Conservation (phyloP, 306 rosid species). For the Comarum palustre region DNA sequence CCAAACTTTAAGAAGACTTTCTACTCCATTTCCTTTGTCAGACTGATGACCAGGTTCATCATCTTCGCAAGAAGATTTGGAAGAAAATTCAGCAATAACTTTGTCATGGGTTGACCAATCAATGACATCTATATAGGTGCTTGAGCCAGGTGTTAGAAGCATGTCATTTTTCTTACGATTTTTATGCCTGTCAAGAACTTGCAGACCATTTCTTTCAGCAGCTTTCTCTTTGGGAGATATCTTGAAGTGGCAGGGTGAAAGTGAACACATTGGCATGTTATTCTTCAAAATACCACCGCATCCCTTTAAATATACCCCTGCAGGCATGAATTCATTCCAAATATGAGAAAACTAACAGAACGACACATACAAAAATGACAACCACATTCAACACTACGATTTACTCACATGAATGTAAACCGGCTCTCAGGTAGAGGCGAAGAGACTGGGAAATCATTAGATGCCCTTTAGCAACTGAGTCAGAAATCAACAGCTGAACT, state of each 20-base stretch:
- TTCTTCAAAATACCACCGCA: conserved; percentile 44
- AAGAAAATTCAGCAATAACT: conserved; percentile 48
- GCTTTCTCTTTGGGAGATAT: conserved; percentile 37
- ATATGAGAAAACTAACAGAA: background rate
- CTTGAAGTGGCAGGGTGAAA: conserved; percentile 75
- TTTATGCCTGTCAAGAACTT: conserved; percentile 39
- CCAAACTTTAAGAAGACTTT: conserved; percentile 64
- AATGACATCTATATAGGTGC: conserved; percentile 38
- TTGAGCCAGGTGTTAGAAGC: conserved; percentile 42
- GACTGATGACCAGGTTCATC: conserved; percentile 41
- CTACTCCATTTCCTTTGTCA: conserved; percentile 47
- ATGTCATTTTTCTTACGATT: conserved; percentile 40
- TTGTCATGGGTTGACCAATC: conserved; percentile 60
- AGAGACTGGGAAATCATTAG: conserved; percentile 76
- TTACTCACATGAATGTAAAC: conserved; percentile 81
- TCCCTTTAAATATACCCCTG: conserved; percentile 80
- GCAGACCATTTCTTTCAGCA: conserved; percentile 55
- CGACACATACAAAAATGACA: background rate
- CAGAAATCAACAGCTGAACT: conserved; percentile 63
- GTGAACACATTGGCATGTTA: conserved; percentile 49
- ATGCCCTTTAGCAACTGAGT: conserved; percentile 85
- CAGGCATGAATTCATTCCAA: conserved; percentile 22
- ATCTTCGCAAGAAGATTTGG: conserved; percentile 46
- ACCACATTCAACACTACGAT: conserved; percentile 11
- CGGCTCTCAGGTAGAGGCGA: conserved; percentile 67